Base-by-base conservation (phyloP, 73 alveolate genomes). In the Urostyla sp. region DNA sequence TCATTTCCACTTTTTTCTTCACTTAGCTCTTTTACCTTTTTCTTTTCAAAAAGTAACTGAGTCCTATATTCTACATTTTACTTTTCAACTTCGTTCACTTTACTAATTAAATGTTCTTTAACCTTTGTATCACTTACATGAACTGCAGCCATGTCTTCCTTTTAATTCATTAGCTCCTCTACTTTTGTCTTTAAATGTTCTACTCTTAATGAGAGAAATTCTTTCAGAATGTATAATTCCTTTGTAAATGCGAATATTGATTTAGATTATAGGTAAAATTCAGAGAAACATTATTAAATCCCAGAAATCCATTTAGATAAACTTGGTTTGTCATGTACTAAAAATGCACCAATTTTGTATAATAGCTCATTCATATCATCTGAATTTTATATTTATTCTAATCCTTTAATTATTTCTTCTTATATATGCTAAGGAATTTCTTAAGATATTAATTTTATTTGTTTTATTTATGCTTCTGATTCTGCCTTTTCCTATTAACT, bases 91-190 rank as follows among this genome's bases (percentile, higher is more conserved):
- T 69, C 83, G 31, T 69, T 69, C 40, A 69, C 49, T 54, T 49
- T 69, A 51, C 49, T 40, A 13, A 69, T 69, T 8, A 69, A 27
- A 34, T 69, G 83, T 37, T 69, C 83, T 49, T 69, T 69, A 3
- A 69, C 83, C 8, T 55, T 46, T 1, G 69, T 37, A 23, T 69
- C 83, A 45, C 58, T 27, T n/a, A 38, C 4, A 31, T 69, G 83
- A 7, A 69, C 49, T 20, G 83, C 83, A 4, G 67, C 72, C 83
- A 48, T 69, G 38, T 69, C 83, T 69, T 69, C 83, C 31, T 48
- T 69, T 55, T 45, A 15, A 30, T 69, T 69, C 11, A 69, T 38
- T 16, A 69, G 38, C 24, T 69, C 83, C 46, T 45, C 72, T 24
- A 69, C 53, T 46, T 57, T 48, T 5, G 49, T n/a, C 24, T 69